These are phyloP conservation scores for Fusarium ramigenum DNA, from an alignment of 2,329 filamentous ascomycete species.

Conservation along the genomic window DNA sequence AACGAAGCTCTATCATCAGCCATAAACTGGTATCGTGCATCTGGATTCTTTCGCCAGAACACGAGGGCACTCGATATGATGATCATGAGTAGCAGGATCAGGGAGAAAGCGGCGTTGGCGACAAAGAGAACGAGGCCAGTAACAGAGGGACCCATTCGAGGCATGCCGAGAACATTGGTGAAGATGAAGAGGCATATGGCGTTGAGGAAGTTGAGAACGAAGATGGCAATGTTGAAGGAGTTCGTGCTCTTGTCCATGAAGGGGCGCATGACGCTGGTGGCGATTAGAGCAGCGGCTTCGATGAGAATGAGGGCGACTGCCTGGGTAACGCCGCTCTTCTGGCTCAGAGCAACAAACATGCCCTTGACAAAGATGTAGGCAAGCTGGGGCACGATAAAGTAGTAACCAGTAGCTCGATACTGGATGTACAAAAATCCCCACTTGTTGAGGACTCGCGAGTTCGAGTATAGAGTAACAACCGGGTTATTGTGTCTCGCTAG, in stretches of 20 bases:
- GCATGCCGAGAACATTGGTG: constrained; percentile 84
- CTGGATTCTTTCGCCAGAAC: constrained; percentile 92
- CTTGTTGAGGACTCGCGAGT: constrained; percentile 90
- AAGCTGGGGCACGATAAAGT: constrained; percentile 85
- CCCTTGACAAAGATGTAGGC: constrained; percentile 83
- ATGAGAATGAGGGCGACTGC: constrained; percentile 85
- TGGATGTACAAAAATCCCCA: constrained; percentile 98
- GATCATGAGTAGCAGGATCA: constrained; percentile 84
- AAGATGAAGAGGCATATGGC: constrained; percentile 89
- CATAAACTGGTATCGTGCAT: constrained; percentile 95
- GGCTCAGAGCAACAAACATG: constrained; percentile 86
- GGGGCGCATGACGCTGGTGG: constrained; percentile 80
- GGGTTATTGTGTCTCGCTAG: constrained; percentile 96
- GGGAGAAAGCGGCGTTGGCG: constrained; percentile 82
- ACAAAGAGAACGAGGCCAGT: constrained; percentile 92
- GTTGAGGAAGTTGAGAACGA: constrained; percentile 89
- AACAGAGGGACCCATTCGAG: constrained; percentile 82
- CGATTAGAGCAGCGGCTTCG: constrained; percentile 81
- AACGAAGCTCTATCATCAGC: constrained; percentile 94
- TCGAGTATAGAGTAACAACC: constrained; percentile 94
- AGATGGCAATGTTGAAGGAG: constrained; percentile 93
- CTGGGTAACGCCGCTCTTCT: constrained; percentile 77
- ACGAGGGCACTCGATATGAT: constrained; percentile 68
- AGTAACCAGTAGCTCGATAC: constrained; percentile 94
- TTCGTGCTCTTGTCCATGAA: constrained; percentile 99